Evolutionary conservation across 768 basidiomycete species (phyloP), one percentile per base, ranked within the genome.

Genomic region (Fomitopsis serialis): DNA sequence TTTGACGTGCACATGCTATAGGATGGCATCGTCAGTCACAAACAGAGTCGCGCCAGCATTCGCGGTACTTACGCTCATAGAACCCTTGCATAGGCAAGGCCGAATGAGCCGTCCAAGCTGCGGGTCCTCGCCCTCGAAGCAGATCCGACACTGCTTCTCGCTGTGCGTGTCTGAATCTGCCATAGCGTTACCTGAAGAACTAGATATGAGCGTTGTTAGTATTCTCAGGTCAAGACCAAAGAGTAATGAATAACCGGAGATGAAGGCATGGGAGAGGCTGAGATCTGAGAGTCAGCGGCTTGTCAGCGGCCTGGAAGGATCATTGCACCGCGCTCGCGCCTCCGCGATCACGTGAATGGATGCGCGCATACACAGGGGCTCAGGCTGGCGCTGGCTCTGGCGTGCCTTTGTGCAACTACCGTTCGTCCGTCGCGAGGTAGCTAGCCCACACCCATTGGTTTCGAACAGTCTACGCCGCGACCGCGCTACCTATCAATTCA

Each of bases 121-220:
- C 0, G 58, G 64, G 58, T 87, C 84, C 22, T 79, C 78, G 3
- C 87, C 84, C 36, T 87, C 86, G 24, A 92, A 74, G 65, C 92
- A 95, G 44, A 95, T 95, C 50, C 92, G 78, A 63, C 92, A 94
- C 64, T 88, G 87, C 61, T 78, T 85, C 62, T 82, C 81, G 11
- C 53, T 54, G 22, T 50, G 52, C 21, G 57, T 22, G 21, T 54
- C 22, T 8, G 44, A 45, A 21, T 22, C 23, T 23, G 29, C 6
- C 29, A 32, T 32, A 11, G 29, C 11, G 29, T 32, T 32, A 32
- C 29, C 29, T 32, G 29, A 5, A 32, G 11, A 32, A 6, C 29
- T 11, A 6, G 11, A 5, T 6, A 11, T 32, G 29, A 11, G 29
- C 29, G 5, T 32, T 11, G 11, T 7, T 40, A 6, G 37, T 40